Conservation (phyloP, 140 eudicot species). For the Bidens hawaiensis region DNA sequence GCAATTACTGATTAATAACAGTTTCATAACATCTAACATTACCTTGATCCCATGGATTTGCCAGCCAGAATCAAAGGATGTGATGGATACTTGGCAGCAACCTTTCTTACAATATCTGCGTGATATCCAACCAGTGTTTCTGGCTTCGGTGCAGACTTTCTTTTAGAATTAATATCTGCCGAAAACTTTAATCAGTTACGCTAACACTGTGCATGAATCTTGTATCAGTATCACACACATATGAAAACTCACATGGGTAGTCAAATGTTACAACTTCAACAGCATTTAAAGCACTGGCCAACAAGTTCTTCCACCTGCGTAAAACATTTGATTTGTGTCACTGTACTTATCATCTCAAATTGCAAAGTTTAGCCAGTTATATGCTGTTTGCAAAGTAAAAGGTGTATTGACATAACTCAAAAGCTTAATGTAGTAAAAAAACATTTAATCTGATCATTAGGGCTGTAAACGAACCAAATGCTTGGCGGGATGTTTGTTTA, state of each 20-base stretch:
- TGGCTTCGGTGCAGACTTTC: conserved; percentile 65
- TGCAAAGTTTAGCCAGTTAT: no score
- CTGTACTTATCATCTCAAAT: no score
- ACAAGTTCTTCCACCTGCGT: conserved; percentile 77
- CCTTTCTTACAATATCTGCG: conserved; percentile 47
- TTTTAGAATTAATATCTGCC: conserved; percentile 55
- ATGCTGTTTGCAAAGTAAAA: not conserved
- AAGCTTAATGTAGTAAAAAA: not conserved
- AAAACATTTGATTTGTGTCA: not conserved
- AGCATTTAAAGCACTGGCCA: conserved; percentile 56
- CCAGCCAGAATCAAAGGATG: conserved; percentile 80
- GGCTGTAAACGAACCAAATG: no score
- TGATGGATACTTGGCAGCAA: conserved; percentile 55
- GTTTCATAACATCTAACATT: conserved; percentile 7
- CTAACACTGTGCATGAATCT: conserved; percentile 10
- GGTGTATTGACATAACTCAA: not conserved
- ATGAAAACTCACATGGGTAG: conserved; percentile 66
- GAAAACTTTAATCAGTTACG: conserved; percentile 15
- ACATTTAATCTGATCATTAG: no score
- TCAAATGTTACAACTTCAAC: conserved; percentile 77
- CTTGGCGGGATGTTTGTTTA: no score
- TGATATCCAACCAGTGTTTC: conserved; percentile 75
- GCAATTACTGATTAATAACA: not conserved
- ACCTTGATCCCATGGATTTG: conserved; percentile 91
- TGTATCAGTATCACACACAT: not conserved